Conservation (phyloP, 495 filamentous ascomycete species). For the Aspergillus sclerotiicarbonarius region DNA sequence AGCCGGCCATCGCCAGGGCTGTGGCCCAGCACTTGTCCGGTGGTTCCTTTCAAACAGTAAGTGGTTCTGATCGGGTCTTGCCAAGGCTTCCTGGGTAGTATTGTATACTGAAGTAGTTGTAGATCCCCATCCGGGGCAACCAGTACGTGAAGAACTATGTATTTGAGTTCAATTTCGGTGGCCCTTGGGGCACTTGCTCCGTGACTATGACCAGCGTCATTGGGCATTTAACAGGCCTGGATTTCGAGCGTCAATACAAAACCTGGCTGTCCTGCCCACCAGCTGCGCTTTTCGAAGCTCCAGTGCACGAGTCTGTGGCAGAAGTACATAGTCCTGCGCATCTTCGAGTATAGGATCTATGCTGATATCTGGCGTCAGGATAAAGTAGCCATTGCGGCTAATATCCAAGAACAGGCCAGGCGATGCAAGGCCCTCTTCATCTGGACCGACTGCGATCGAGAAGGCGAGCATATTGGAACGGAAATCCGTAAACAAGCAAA, state of each 20-base stretch:
- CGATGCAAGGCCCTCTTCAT: conserved; percentile 74
- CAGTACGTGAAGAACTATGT: conserved; percentile 90
- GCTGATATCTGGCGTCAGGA: conserved; percentile 50
- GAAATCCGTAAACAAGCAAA: conserved; percentile 83
- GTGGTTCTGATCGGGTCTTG: conserved; percentile 28
- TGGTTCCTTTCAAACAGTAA: conserved; percentile 66
- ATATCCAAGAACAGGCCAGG: conserved; percentile 77
- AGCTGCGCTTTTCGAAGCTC: conserved; percentile 76
- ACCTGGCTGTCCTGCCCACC: conserved; percentile 81
- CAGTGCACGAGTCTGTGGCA: conserved; percentile 62
- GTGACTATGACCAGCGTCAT: conserved; percentile 92
- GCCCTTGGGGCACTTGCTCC: conserved; percentile 73
- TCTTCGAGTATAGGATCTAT: not conserved
- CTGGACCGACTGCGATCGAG: conserved; percentile 98
- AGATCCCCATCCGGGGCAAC: conserved; percentile 61
- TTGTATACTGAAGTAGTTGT: conserved; percentile 28
- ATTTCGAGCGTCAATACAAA: conserved; percentile 68
- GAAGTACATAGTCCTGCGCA: conserved; percentile 44
- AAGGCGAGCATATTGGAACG: conserved; percentile 95
- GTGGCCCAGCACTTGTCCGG: conserved; percentile 86
- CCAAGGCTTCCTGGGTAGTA: conserved; percentile 6
- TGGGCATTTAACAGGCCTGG: conserved; percentile 74
- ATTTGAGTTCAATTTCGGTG: conserved; percentile 83
- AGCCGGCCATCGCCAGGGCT: conserved; percentile 92
- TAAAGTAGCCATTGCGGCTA: conserved; percentile 75